Conservation (phyloP, 805 yeast genomes). For the Allodekkera sacchari region DNA sequence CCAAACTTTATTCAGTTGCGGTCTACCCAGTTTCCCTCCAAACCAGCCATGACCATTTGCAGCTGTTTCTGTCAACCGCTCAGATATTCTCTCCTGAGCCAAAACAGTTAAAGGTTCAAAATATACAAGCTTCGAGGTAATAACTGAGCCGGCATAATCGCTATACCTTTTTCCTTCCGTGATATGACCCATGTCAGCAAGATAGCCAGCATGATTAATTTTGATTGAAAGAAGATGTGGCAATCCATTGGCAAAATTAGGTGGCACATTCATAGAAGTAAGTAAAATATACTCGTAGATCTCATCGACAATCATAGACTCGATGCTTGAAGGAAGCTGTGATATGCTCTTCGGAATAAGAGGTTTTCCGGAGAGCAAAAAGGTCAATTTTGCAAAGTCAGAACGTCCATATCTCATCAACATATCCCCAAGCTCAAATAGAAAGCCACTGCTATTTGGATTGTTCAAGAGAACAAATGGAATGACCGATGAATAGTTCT, state of each 20-base stretch:
- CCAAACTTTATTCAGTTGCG: slow-evolving; percentile 64
- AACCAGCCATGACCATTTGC: slow-evolving; percentile 58
- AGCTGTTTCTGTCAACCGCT: slow-evolving; percentile 36
- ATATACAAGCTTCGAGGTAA: slow-evolving; percentile 30
- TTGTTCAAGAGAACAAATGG: slow-evolving; percentile 24
- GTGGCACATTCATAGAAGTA: slow-evolving; percentile 25
- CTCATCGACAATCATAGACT: slow-evolving; percentile 52
- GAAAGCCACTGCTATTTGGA: slow-evolving; percentile 13
- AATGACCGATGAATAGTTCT: slow-evolving; percentile 20
- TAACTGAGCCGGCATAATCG: slow-evolving; percentile 37
- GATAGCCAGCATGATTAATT: slow-evolving; percentile 54
- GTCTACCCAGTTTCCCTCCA: slow-evolving; percentile 36
- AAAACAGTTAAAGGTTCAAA: slow-evolving; percentile 26
- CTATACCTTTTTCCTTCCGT: slow-evolving; percentile 55
- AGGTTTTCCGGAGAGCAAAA: slow-evolving; percentile 24
- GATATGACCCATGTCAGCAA: slow-evolving; percentile 59
- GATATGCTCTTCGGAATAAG: slow-evolving; percentile 14
- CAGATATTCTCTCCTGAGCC: slow-evolving; percentile 31
- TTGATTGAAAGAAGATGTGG: slow-evolving; percentile 54
- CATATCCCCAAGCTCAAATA: slow-evolving; percentile 27
- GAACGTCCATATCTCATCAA: slow-evolving; percentile 27
- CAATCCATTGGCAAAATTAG: slow-evolving; percentile 24
- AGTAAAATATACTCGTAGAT: slow-evolving; percentile 51
- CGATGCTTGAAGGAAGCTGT: slow-evolving; percentile 25
- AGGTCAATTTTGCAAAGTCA: slow-evolving; percentile 33